These are phyloP conservation scores for Ambrosiella xylebori DNA, from an alignment of 2,329 filamentous ascomycete genomes.

Conservation along the genomic window DNA sequence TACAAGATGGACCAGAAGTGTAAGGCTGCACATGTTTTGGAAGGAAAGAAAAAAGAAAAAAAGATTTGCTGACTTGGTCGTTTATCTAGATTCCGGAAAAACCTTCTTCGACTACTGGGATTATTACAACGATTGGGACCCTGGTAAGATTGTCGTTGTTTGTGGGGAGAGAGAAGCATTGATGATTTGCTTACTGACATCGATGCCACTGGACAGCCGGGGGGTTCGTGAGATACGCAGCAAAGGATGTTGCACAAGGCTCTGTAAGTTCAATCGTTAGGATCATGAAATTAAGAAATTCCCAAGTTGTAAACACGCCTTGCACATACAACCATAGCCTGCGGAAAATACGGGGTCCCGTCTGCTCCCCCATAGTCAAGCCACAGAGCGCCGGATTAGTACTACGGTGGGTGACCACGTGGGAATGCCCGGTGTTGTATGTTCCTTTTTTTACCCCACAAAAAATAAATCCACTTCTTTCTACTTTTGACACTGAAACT, in stretches of 20 bases:
- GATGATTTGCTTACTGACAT: too few relatives aligned
- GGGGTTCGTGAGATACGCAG: background rate
- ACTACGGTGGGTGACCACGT: background rate
- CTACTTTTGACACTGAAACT: background rate
- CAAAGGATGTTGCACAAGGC: background rate
- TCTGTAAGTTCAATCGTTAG: background rate
- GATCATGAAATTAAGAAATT: background rate
- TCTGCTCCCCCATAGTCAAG: background rate
- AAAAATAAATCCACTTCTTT: too few relatives aligned
- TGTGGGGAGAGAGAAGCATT: background rate
- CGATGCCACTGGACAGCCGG: background rate
- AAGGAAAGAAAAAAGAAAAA: background rate
- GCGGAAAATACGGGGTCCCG: background rate
- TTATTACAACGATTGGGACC: slow-evolving; percentile 34
- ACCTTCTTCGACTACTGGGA: slow-evolving; percentile 38
- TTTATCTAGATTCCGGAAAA: slow-evolving; percentile 27
- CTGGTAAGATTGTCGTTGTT: slow-evolving; percentile 20
- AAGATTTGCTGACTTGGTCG: background rate
- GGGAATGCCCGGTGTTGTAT: background rate
- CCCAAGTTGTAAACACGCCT: background rate
- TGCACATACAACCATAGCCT: background rate
- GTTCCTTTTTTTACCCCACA: background rate
- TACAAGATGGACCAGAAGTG: slow-evolving; percentile 3
- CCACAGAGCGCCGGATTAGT: background rate
- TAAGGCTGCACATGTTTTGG: background rate